Conservation (phyloP, 108 stramenopile species). For the Cyclotella atomus region DNA sequence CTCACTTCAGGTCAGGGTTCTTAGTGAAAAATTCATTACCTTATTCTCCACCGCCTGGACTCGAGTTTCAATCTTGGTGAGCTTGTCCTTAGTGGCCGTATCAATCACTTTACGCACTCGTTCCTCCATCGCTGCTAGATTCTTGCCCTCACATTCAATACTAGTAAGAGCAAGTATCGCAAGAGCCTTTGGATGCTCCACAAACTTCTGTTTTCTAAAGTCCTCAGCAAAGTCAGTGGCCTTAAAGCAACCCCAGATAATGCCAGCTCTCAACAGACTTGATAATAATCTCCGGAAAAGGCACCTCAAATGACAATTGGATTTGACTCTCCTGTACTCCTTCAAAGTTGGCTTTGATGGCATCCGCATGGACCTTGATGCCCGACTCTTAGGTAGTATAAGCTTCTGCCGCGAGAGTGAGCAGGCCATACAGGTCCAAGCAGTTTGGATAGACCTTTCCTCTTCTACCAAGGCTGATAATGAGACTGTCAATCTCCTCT, state of each 20-base stretch:
- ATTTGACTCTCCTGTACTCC: neutral
- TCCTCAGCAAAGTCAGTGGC: conserved; percentile 9
- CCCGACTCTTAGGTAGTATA: neutral
- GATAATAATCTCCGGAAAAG: neutral
- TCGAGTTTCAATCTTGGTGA: neutral
- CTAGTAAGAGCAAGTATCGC: neutral
- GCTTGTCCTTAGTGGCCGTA: neutral
- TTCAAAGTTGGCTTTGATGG: conserved; percentile 1
- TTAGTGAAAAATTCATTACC: neutral
- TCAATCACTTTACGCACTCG: neutral
- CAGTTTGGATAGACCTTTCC: neutral
- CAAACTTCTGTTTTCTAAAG: neutral
- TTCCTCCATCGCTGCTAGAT: neutral
- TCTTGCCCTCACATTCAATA: conserved; percentile 12
- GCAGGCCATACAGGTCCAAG: conserved; percentile 3
- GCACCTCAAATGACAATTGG: neutral
- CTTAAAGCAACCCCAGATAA: conserved; percentile 7
- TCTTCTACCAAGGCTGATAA: neutral
- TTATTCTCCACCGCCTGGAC: conserved; percentile 7
- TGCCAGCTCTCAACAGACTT: neutral
- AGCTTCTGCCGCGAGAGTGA: conserved; percentile 5
- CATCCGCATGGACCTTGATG: conserved; percentile 5
- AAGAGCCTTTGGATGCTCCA: conserved; percentile 12
- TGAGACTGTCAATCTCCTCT: neutral
- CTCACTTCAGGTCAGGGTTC: conserved; percentile 12